Conservation (phyloP, 1,284 basidiomycete genomes). For the Coniferiporia sulphurascens region DNA sequence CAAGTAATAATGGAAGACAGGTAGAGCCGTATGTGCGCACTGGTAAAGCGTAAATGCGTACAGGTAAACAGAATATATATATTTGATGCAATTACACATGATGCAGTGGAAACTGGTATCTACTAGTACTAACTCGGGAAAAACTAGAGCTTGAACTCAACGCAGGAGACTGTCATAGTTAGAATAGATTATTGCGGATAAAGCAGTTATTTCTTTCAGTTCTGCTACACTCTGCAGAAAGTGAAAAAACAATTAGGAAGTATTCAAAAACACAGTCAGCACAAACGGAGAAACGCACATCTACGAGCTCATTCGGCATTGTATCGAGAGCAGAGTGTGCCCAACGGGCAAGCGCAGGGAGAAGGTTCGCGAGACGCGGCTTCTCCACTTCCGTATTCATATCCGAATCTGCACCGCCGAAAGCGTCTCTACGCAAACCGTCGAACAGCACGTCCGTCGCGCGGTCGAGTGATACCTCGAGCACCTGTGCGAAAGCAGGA, state of each 20-base stretch:
- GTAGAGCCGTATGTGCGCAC: too few species aligned
- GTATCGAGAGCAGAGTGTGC: slow-evolving; percentile 65
- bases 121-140: background rate
- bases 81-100: background rate
- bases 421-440: slow-evolving; percentile 55
- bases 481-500: slow-evolving; percentile 62
- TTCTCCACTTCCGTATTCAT: slow-evolving; percentile 38
- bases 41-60: too few species aligned
- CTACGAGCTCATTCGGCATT: slow-evolving; percentile 78
- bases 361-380: slow-evolving; percentile 65
- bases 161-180: slow-evolving; percentile 6
- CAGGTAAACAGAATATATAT: background rate
- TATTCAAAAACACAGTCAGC: background rate
- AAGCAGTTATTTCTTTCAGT: slow-evolving; percentile 13
- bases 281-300: slow-evolving; percentile 47
- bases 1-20: too few species aligned
- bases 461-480: slow-evolving; percentile 64
- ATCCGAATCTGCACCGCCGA: slow-evolving; percentile 28
- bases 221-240: slow-evolving; percentile 11
- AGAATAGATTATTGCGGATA: slow-evolving; percentile 19
- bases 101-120: too few species aligned
- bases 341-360: slow-evolving; percentile 77
- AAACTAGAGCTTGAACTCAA: background rate
- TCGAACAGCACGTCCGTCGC: slow-evolving; percentile 53
- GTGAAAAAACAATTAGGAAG: background rate